Percentiles rank a stretch among this genome's conserved stretches.
phyloP scores from a whole-genome alignment of 139 green algal species.

The Tetraselmis striata region DNA sequence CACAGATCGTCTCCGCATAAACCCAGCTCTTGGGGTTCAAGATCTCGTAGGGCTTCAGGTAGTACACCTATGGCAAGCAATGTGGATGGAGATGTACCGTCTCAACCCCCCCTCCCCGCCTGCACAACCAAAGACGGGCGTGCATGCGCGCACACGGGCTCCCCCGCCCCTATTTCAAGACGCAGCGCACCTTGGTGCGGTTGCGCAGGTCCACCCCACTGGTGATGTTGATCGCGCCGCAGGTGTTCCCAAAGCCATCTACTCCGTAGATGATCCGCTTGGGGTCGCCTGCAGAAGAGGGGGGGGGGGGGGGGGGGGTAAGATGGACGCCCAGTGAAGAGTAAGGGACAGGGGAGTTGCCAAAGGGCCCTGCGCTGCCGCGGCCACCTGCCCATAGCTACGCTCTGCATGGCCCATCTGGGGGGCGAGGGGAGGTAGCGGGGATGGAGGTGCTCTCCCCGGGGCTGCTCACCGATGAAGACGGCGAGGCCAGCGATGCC shows the following conservation, averaged over 20 bases:
- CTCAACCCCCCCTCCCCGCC: too few relatives aligned
- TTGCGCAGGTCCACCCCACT: not conserved
- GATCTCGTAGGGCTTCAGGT: not conserved
- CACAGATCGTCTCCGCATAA: not conserved
- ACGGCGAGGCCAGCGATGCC: not conserved
- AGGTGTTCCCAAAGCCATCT: not conserved
- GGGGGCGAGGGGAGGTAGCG: not conserved
- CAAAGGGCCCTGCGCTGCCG: too few relatives aligned
- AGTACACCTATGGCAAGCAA: not conserved
- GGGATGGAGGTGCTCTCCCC: too few relatives aligned
- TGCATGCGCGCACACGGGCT: too few relatives aligned
- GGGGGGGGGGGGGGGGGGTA: too few relatives aligned
- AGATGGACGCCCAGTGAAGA: too few relatives aligned
- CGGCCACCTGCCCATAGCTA: too few relatives aligned
- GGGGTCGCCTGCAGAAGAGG: not conserved
- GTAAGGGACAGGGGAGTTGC: too few relatives aligned
- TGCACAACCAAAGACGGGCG: too few relatives aligned
- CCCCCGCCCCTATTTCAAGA: too few relatives aligned
- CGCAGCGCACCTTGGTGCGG: not conserved
- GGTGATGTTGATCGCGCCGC: not conserved
- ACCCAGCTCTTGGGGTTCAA: not conserved
- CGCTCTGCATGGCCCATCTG: too few relatives aligned
- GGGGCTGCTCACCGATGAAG: not conserved
- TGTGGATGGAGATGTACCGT: too few relatives aligned
- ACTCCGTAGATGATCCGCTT: not conserved